Percentiles rank a stretch among this genome's conserved stretches.
phyloP scores from a whole-genome alignment of 768 basidiomycete genomes.

The Botryobasidium botryosum region DNA sequence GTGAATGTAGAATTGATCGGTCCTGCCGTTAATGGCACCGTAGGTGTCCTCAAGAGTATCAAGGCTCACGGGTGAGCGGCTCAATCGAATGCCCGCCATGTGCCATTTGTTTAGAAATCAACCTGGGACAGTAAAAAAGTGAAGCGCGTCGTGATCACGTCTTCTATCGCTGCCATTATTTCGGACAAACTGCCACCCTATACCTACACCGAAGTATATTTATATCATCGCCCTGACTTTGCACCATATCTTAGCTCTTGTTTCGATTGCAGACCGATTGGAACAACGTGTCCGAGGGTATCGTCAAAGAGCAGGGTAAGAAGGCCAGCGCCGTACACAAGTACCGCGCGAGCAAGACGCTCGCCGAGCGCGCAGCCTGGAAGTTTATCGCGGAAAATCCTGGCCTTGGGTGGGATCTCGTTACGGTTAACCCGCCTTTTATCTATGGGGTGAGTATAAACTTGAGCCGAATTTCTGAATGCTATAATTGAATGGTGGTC shows the following conservation, averaged over 20 bases:
- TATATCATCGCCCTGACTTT: background rate
- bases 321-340: conserved; percentile 25
- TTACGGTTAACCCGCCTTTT: conserved; percentile 38
- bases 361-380: conserved; percentile 50
- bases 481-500: no score
- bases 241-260: conserved; percentile 14
- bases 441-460: no score
- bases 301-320: conserved; percentile 32
- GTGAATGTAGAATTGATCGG: conserved; percentile 19
- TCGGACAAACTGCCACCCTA: conserved; percentile 14
- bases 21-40: conserved; percentile 29
- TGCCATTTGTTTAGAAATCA: background rate
- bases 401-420: conserved; percentile 32
- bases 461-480: no score
- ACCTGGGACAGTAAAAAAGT: conserved; percentile 21
- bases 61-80: conserved; percentile 15
- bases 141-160: conserved; percentile 53
- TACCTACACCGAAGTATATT: conserved; percentile 15
- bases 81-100: background rate
- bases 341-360: conserved; percentile 45
- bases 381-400: conserved; percentile 30
- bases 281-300: conserved; percentile 34
- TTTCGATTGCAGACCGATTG: conserved; percentile 40
- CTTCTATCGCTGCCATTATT: conserved; percentile 36
- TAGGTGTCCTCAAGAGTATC: conserved; percentile 24